Conservation (phyloP, 2,329 filamentous ascomycete genomes). For the Ceratocystis colombiana region DNA sequence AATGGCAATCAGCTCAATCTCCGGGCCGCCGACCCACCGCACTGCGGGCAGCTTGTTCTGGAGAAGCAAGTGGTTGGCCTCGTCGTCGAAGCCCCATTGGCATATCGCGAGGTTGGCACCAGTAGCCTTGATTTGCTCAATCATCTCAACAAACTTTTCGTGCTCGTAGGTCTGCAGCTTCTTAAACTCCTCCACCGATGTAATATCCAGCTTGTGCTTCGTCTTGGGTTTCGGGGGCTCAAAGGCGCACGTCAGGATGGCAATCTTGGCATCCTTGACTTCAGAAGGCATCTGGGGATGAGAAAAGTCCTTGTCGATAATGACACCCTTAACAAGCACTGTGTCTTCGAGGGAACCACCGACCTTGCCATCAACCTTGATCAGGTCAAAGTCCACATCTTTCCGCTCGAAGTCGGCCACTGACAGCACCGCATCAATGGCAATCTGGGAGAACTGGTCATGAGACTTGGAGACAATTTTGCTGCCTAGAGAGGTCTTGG, state of each 20-base stretch:
- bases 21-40: constrained; percentile 93
- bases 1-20: constrained; percentile 97
- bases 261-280: constrained; percentile 89
- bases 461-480: constrained; percentile 99
- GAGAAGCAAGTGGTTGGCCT: constrained; percentile 92
- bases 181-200: constrained; percentile 95
- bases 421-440: constrained; percentile 90
- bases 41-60: constrained; percentile 95
- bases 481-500: constrained; percentile 89
- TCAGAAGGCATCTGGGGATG: constrained; percentile 98
- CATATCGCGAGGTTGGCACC: constrained; percentile 96
- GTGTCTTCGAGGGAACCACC: constrained; percentile 89
- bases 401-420: constrained; percentile 92
- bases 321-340: constrained; percentile 90
- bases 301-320: constrained; percentile 99
- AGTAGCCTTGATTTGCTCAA: constrained; percentile 92
- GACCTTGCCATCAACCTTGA: constrained; percentile 98
- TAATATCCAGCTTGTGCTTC: constrained; percentile 98
- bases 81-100: constrained; percentile 99
- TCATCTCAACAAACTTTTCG: constrained; percentile 97
- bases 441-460: constrained; percentile 95
- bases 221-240: constrained; percentile 99
- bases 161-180: constrained; percentile 92
- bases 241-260: constrained; percentile 94
- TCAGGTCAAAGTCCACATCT: constrained; percentile 97